Base-by-base conservation (phyloP, 202 grass and related monocot genomes). In the Dendrocalamus latiflorus region DNA sequence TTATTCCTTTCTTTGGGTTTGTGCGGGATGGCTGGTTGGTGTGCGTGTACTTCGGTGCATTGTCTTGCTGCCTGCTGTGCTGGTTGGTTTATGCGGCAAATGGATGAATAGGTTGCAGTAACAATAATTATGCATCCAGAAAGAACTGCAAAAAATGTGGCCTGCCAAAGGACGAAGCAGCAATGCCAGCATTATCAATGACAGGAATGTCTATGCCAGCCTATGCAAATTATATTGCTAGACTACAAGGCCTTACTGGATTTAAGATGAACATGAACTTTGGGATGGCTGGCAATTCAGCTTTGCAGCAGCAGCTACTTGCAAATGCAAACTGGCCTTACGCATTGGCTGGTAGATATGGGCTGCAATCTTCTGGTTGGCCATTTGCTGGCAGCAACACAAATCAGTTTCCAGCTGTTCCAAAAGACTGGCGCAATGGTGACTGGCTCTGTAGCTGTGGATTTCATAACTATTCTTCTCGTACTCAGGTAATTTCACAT, bases 81-180 rank as follows among this genome's bases (percentile, higher is more conserved):
- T 88, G 68, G 85, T 91, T 85, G 90, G 81, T 86, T 86, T 92
- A 24, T 92, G 85, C 75, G 87, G 18, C 79, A 90, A 93, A 91
- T 90, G 72, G 88, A 91, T 94, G 49, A 86, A 61, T 94, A 98
- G 96, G 96, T 91, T 98, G 96, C 87, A 98, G 96, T 91, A 98
- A 98, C 87, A 98, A 98, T 85, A 98, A 98, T 90, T 98, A 98
- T 93, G 96, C 96, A 81, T 98, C 96, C 82, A 98, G 96, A 98
- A 93, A 94, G 83, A 86, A 93, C 76, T 98, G 96, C 86, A 98
- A 98, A 91, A 98, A 98, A 70, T 98, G 96, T 76, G 84, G 90
- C 78, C 89, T 94, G 53, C 69, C 93, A 34, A 98, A 94, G 93
- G 96, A 98, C 72, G 93, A 98, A 91, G 93, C 89, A 47, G 96